Evolutionary conservation across 495 filamentous ascomycete genomes (phyloP), one percentile per base, ranked within the genome.

Genomic region (Podospora conica): DNA sequence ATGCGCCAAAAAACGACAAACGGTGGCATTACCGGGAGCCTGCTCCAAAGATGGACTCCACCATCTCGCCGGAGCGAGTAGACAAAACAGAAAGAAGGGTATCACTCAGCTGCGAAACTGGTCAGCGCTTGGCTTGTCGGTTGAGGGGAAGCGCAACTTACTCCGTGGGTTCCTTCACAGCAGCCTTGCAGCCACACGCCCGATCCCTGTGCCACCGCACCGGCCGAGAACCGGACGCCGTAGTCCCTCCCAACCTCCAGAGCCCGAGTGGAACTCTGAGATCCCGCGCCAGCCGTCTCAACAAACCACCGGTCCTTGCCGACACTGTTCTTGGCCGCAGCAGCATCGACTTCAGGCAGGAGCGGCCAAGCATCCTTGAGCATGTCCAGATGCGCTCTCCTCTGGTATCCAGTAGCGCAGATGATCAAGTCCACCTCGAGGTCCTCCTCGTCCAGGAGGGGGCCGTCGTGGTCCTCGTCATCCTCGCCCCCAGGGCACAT

Each of bases 101-200:
- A 78, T 93, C 91, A 70, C 89, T 91, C 70, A 93, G 76, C 77
- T 87, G 63, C 55, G 64, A n/a, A n/a, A 8, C 21, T 55, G 20
- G 53, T 69, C 65, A 68, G 65, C 55, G 11, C 57, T 9, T 48
- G 61, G 29, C 28, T 55, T n/a, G n/a, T 33, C 29, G 11, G n/a
- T 29, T 23, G 53, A 3, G 55, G 7, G 12, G n/a, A 9, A 21
- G 20, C 27, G 15, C 61, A 24, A 85, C 88, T 85, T 81, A 92
- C 89, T 40, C 95, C 95, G 74, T 97, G 95, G 27, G 91, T 96
- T 65, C 82, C 85, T 78, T 98, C 92, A 71, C 92, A 95, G 75
- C 93, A 97, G 1, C 95, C 95, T 77, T 97, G 95, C 66, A 98
- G 81, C 92, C 92, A 98, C 31, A 97, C 83, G 11, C 93, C 93